Percentiles rank a stretch among this genome's conserved stretches.
phyloP scores from a whole-genome alignment of 768 basidiomycete genomes.

The Tricholoma sp. region DNA sequence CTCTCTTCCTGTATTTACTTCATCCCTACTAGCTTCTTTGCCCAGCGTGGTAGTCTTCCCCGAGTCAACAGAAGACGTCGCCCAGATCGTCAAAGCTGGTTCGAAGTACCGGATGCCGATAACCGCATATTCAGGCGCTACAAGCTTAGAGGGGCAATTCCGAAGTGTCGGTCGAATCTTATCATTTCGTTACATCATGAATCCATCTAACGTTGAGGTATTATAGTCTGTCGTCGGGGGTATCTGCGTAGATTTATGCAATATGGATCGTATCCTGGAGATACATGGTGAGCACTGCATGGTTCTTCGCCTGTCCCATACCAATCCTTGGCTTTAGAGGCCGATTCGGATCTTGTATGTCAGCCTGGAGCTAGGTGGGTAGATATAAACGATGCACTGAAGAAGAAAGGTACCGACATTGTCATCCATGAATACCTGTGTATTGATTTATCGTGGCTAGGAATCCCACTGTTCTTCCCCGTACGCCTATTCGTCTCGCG shows the following conservation, averaged over 20 bases:
- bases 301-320: not conserved
- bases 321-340: constrained; percentile 33
- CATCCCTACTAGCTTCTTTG: constrained; percentile 1
- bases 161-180: constrained; percentile 39
- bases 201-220: not conserved
- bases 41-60: constrained; percentile 67
- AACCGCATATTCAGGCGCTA: constrained; percentile 77
- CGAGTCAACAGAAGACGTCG: constrained; percentile 73
- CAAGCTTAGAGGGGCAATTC: constrained; percentile 76
- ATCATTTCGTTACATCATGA: not conserved
- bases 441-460: constrained; percentile 21
- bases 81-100: constrained; percentile 70
- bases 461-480: constrained; percentile 81
- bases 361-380: constrained; percentile 73
- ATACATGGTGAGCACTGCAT: constrained; percentile 50
- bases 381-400: constrained; percentile 62
- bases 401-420: constrained; percentile 43
- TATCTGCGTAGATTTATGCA: constrained; percentile 75
- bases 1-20: not conserved
- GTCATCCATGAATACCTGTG: not conserved
- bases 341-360: constrained; percentile 68
- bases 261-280: constrained; percentile 75
- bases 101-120: constrained; percentile 74
- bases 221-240: constrained; percentile 45
- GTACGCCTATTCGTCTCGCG: constrained; percentile 26